Conservation (phyloP, 495 filamentous ascomycete species). For the Lindgomyces ingoldianus region DNA sequence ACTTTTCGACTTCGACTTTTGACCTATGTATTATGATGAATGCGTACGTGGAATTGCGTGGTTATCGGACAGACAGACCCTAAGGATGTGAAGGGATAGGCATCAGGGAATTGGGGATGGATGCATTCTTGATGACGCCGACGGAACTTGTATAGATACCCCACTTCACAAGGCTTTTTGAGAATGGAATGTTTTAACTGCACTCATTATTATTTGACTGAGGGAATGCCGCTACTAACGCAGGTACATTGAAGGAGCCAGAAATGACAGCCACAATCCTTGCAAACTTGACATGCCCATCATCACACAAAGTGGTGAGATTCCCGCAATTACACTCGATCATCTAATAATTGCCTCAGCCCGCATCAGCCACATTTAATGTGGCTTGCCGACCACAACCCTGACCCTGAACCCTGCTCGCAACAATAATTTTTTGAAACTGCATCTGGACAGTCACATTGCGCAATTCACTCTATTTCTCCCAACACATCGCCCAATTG, state of each 20-base stretch:
- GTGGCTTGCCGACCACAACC: too few species aligned
- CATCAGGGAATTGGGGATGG: too few species aligned
- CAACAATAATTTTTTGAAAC: conserved; percentile 4
- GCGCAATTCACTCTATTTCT: background rate
- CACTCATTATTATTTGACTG: background rate
- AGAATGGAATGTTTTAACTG: background rate
- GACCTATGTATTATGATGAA: background rate
- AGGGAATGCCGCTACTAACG: background rate
- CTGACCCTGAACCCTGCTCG: background rate
- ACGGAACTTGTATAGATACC: conserved; percentile 25
- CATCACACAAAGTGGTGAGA: background rate
- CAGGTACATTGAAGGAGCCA: too few species aligned
- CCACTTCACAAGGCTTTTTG: background rate
- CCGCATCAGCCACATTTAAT: background rate
- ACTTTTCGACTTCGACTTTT: too few species aligned
- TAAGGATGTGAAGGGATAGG: too few species aligned
- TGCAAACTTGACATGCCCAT: too few species aligned
- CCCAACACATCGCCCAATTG: conserved; percentile 2
- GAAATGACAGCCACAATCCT: too few species aligned
- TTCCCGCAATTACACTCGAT: background rate
- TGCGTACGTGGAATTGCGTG: too few species aligned
- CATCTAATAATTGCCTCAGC: background rate
- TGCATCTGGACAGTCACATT: conserved; percentile 19
- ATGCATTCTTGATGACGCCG: conserved; percentile 12
- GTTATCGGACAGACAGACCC: too few species aligned